Percentiles rank a stretch among this genome's conserved stretches.
phyloP scores from a whole-genome alignment of 306 rosid species.

The Arachis hypogaea region DNA sequence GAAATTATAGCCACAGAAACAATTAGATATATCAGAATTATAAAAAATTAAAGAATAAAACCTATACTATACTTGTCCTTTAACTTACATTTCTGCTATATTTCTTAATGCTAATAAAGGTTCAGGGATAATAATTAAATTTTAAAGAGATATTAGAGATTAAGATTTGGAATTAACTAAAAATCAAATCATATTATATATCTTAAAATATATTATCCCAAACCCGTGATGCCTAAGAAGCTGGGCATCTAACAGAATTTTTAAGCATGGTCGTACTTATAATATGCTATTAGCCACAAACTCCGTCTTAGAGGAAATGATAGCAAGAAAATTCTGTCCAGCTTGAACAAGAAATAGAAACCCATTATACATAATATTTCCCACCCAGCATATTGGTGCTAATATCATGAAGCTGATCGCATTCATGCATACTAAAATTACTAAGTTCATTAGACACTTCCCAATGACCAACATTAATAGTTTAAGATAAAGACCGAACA shows the following conservation, averaged over 20 bases:
- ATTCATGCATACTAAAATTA: conserved; percentile 19
- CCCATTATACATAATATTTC: background rate
- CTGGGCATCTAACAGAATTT: background rate
- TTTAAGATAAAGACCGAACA: background rate
- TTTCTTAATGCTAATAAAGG: background rate
- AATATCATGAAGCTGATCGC: background rate
- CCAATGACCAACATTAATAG: background rate
- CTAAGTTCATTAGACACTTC: background rate
- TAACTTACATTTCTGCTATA: background rate
- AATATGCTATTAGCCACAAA: background rate
- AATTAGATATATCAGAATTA: background rate
- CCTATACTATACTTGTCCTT: background rate
- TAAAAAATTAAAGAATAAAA: background rate
- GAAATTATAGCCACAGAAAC: background rate
- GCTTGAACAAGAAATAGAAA: background rate
- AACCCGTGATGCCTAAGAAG: background rate
- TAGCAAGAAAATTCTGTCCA: background rate
- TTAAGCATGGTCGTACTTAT: background rate
- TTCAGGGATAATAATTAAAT: background rate
- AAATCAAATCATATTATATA: background rate
- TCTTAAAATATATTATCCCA: background rate
- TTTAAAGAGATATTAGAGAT: background rate
- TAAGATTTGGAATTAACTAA: background rate
- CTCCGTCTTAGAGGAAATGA: background rate
- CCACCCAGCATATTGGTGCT: background rate